These are phyloP conservation scores for Calocera cornea DNA, from an alignment of 768 basidiomycete genomes.

Conservation along the genomic window DNA sequence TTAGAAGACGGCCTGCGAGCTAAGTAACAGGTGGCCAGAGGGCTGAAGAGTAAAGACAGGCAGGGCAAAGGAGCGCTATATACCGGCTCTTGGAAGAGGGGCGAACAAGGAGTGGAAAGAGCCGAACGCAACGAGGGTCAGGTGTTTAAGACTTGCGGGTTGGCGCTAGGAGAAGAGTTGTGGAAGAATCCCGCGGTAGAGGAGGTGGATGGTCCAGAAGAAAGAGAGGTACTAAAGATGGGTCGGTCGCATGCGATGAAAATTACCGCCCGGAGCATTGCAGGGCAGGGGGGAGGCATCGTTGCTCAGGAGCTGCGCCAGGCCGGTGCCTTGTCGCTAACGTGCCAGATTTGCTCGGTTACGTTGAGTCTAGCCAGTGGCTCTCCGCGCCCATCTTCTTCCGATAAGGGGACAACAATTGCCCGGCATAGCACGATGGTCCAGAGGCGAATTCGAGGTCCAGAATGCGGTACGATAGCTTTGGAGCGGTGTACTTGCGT, in stretches of 20 bases:
- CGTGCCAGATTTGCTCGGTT: background rate
- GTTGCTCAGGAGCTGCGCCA: background rate
- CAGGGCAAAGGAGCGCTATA: background rate
- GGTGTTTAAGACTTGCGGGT: background rate
- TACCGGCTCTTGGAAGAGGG: background rate
- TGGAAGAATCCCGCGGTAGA: background rate
- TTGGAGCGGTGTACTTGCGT: background rate
- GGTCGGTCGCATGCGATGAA: background rate
- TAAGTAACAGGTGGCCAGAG: background rate
- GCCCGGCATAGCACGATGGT: background rate
- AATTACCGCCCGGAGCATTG: background rate
- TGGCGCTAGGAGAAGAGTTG: slow-evolving; percentile 1
- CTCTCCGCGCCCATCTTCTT: background rate
- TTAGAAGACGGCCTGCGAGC: background rate
- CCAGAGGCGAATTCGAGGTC: background rate
- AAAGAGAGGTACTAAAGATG: background rate
- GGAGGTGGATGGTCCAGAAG: background rate
- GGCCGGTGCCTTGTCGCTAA: background rate
- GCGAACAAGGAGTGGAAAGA: background rate
- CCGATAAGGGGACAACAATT: background rate
- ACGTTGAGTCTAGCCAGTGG: background rate
- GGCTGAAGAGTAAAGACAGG: background rate
- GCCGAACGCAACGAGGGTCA: background rate
- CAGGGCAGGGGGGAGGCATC: background rate
- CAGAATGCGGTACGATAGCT: background rate